Evolutionary conservation across 495 filamentous ascomycete genomes (phyloP).

Genomic region (Clohesyomyces aquaticus): DNA sequence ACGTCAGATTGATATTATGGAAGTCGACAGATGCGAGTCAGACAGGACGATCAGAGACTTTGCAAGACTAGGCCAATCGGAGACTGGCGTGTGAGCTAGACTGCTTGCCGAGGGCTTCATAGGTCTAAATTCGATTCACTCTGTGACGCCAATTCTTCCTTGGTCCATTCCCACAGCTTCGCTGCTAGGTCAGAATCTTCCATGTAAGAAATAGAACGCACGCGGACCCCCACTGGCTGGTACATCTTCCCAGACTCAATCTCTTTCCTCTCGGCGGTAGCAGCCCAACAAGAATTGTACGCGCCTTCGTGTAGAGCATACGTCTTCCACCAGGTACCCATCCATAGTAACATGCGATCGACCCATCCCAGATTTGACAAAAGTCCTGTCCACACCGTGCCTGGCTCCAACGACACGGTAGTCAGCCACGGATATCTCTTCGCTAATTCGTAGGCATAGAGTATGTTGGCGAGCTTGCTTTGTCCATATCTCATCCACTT

Average conservation of each 20-base stretch:
- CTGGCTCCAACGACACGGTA: constrained; percentile 67
- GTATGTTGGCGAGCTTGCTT: constrained; percentile 70
- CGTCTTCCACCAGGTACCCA: not conserved
- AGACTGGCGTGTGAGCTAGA: not conserved
- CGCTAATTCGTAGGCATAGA: constrained; percentile 64
- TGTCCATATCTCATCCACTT: constrained; percentile 59
- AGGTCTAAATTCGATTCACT: not conserved
- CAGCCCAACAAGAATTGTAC: constrained; percentile 25
- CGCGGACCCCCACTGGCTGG: constrained; percentile 16
- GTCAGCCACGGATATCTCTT: constrained; percentile 59
- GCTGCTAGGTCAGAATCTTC: not conserved
- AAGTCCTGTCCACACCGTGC: constrained; percentile 62
- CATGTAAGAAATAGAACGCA: not conserved
- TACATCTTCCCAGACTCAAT: constrained; percentile 18
- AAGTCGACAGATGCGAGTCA: constrained; percentile 9
- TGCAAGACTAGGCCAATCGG: too few relatives aligned
- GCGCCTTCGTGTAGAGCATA: constrained; percentile 15
- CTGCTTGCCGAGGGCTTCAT: too few relatives aligned
- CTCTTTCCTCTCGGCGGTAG: not conserved
- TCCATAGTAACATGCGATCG: constrained; percentile 1
- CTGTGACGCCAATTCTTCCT: constrained; percentile 16
- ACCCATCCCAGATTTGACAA: constrained; percentile 13
- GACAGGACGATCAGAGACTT: constrained; percentile 1
- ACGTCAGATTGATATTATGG: not conserved
- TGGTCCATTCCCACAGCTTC: constrained; percentile 33